Conservation (phyloP, 176 grass and related monocot genomes). For the Eragrostis curvula region DNA sequence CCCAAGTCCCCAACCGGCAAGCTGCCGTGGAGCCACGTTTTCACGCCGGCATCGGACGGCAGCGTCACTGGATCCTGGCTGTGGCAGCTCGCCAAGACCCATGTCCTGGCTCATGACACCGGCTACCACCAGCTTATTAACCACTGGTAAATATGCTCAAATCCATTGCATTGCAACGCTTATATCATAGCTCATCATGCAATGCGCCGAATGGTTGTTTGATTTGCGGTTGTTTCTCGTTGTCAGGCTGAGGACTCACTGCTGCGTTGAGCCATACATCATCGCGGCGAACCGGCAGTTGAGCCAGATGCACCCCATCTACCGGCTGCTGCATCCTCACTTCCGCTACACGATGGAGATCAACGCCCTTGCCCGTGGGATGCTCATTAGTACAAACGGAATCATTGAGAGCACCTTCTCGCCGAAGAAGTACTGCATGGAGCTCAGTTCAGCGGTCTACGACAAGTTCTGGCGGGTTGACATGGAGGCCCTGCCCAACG, state of each 20-base stretch:
- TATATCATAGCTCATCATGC: too few relatives aligned
- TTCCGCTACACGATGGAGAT: constrained; percentile 86
- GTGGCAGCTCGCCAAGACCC: constrained; percentile 79
- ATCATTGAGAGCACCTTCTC: constrained; percentile 61
- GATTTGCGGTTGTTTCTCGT: too few relatives aligned
- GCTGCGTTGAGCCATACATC: constrained; percentile 73
- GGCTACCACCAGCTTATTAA: constrained; percentile 69
- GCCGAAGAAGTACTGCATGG: constrained; percentile 53
- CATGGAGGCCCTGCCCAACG: constrained; percentile 75
- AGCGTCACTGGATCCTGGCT: constrained; percentile 54
- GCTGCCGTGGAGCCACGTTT: constrained; percentile 55
- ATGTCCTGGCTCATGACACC: constrained; percentile 63
- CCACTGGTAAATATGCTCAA: constrained; percentile 63
- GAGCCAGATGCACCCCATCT: constrained; percentile 75
- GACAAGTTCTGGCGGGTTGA: constrained; percentile 63
- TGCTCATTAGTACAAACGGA: constrained; percentile 56
- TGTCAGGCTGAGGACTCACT: constrained; percentile 85
- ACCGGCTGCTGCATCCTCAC: constrained; percentile 69
- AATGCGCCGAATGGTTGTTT: too few relatives aligned
- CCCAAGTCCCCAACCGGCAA: constrained; percentile 32
- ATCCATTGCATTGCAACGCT: too few relatives aligned
- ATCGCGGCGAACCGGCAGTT: constrained; percentile 72
- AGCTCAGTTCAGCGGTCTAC: constrained; percentile 64
- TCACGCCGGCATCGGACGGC: constrained; percentile 50
- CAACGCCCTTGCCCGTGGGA: constrained; percentile 53